phyloP scores from a whole-genome alignment of 192 early-diverging fungal genomes.

The Chytriomyces sp. region DNA sequence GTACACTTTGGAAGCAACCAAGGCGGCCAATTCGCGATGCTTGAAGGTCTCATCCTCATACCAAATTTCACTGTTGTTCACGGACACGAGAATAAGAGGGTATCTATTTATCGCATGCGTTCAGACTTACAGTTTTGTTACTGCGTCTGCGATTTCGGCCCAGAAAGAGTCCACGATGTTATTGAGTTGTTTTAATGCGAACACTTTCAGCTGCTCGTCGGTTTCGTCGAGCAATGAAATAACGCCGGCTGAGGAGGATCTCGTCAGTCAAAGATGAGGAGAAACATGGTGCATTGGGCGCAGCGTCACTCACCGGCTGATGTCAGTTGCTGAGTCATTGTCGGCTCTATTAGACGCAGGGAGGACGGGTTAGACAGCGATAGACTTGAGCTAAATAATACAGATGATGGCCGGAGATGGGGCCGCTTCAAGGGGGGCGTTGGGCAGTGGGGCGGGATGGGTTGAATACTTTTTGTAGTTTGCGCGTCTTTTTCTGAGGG shows the following conservation, averaged over 20 bases:
- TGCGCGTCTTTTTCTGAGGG: background rate
- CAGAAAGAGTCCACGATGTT: slow-evolving; percentile 91
- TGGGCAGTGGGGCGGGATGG: background rate
- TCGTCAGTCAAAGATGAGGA: background rate
- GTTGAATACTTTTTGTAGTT: background rate
- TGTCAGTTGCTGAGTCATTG: slow-evolving; percentile 21
- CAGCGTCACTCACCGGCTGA: slow-evolving; percentile 29
- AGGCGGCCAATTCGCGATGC: slow-evolving; percentile 85
- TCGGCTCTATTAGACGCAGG: background rate
- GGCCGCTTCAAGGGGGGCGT: background rate
- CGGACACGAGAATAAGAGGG: background rate
- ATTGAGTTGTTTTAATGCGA: slow-evolving; percentile 91
- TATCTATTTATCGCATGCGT: background rate
- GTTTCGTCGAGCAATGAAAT: slow-evolving; percentile 93
- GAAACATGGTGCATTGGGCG: background rate
- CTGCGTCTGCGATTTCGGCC: slow-evolving; percentile 95
- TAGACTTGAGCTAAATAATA: background rate
- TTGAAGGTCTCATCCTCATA: slow-evolving; percentile 90
- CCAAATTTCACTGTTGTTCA: slow-evolving; percentile 80
- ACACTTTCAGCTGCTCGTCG: slow-evolving; percentile 88
- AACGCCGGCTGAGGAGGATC: slow-evolving; percentile 68
- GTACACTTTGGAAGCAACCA: slow-evolving; percentile 98
- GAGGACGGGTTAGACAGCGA: background rate
- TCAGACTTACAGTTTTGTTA: slow-evolving; percentile 81
- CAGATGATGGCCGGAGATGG: background rate